A percentile compares a stretch with the other conserved stretches of the same genome.
These are phyloP conservation scores for Arthromyces matolae DNA, from an alignment of 768 basidiomycete species.

Conservation along the genomic window DNA sequence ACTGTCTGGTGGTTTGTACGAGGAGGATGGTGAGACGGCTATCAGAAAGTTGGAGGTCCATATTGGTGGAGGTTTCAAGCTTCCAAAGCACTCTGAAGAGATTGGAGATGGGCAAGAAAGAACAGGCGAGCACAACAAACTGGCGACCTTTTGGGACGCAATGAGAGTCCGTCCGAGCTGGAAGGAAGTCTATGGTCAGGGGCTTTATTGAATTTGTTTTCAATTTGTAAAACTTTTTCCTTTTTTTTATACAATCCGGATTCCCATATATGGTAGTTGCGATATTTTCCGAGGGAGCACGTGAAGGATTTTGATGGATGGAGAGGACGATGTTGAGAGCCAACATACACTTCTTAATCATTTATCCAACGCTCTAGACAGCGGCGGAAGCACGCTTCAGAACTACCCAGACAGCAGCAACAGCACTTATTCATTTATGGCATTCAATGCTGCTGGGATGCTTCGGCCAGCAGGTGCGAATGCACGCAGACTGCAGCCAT, in stretches of 20 bases:
- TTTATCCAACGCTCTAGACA: constrained; percentile 13
- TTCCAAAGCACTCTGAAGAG: constrained; percentile 42
- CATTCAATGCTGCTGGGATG: constrained; percentile 19
- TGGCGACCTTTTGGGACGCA: constrained; percentile 72
- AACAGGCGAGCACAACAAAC: constrained; percentile 36
- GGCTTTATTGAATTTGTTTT: constrained; percentile 37
- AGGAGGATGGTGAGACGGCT: constrained; percentile 48
- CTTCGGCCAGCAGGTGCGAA: constrained; percentile 20
- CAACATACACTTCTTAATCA: constrained; percentile 3
- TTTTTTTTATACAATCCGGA: background rate
- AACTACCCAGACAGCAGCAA: constrained; percentile 8
- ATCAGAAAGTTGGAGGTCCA: constrained; percentile 50
- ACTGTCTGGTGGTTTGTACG: constrained; percentile 50
- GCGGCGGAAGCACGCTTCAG: constrained; percentile 12
- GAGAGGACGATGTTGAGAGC: constrained; percentile 3
- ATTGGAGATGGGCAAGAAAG: constrained; percentile 24
- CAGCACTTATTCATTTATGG: constrained; percentile 12
- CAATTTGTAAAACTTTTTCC: background rate
- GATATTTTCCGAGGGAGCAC: constrained; percentile 14
- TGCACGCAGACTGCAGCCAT: constrained; percentile 16
- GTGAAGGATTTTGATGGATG: constrained; percentile 13
- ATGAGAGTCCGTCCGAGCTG: constrained; percentile 66
- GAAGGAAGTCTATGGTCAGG: constrained; percentile 56
- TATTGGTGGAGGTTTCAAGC: constrained; percentile 41
- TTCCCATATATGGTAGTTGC: background rate